Percentiles rank a stretch among this genome's conserved stretches.
Conservation (phyloP, 2,329 filamentous ascomycete species). For the Ophiostoma ips region DNA sequence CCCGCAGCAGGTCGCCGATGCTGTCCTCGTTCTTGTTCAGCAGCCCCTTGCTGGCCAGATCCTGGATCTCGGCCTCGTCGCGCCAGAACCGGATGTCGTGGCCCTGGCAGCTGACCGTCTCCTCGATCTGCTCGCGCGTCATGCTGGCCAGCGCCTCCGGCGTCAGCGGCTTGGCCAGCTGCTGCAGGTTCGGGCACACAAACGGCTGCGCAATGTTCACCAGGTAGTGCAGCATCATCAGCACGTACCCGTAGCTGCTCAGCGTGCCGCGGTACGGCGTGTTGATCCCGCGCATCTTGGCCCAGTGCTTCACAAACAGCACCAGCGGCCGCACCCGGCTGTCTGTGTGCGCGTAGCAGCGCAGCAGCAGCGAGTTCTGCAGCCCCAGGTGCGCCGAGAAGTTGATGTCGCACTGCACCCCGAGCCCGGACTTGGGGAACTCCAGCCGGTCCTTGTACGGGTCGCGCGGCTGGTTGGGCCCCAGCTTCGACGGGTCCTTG, state of each 20-base stretch:
- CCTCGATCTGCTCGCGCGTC: conserved; percentile 20
- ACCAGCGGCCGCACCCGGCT: conserved; percentile 63
- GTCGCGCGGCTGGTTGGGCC: conserved; percentile 37
- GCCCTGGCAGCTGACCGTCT: conserved; percentile 41
- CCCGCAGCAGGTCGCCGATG: conserved; percentile 57
- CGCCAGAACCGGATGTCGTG: conserved; percentile 66
- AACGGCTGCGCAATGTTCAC: conserved; percentile 70
- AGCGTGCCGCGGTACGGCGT: conserved; percentile 74
- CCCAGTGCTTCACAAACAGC: conserved; percentile 83
- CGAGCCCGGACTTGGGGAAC: conserved; percentile 61
- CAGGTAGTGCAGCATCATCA: conserved; percentile 86
- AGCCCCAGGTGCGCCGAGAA: conserved; percentile 74
- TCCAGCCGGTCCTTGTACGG: conserved; percentile 50
- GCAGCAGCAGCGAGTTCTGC: conserved; percentile 69
- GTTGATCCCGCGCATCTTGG: conserved; percentile 73
- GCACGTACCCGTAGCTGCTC: conserved; percentile 78
- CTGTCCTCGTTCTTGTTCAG: conserved; percentile 57
- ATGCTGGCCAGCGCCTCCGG: conserved; percentile 22
- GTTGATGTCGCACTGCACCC: conserved; percentile 87
- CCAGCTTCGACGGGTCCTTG: conserved; percentile 34
- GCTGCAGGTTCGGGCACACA: conserved; percentile 72
- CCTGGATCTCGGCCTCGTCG: conserved; percentile 54
- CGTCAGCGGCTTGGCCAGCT: conserved; percentile 30
- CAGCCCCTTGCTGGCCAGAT: conserved; percentile 40
- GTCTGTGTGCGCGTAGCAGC: conserved; percentile 72